A percentile compares a stretch with the other conserved stretches of the same genome.
Conservation (phyloP, 192 early-diverging fungal species). For the Entomortierella chlamydospora region DNA sequence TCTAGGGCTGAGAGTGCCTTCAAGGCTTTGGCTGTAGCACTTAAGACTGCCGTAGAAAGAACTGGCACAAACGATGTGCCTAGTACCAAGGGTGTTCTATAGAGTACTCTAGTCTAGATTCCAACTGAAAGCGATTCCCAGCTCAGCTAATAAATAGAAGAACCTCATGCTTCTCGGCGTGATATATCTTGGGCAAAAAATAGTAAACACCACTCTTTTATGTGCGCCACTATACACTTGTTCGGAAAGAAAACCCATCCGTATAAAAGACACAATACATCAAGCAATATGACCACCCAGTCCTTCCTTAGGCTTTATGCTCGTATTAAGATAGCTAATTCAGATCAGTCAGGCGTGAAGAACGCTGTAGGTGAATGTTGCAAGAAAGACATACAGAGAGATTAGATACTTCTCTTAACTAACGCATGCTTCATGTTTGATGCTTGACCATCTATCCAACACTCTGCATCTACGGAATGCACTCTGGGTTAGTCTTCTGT, state of each 20-base stretch:
- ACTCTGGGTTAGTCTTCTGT: too few species aligned
- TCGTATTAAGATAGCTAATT: neutral
- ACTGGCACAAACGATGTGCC: slow-evolving; percentile 93
- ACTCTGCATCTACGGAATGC: too few species aligned
- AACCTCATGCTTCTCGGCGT: too few species aligned
- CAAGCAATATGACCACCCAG: neutral
- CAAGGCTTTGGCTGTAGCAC: slow-evolving; percentile 96
- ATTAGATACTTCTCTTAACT: too few species aligned
- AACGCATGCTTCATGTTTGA: too few species aligned
- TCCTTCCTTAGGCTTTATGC: slow-evolving; percentile 6
- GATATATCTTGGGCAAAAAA: too few species aligned
- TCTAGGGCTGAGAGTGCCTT: slow-evolving; percentile 93
- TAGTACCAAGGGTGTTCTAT: slow-evolving; percentile 93
- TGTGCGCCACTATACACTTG: too few species aligned
- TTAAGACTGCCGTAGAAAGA: slow-evolving; percentile 85
- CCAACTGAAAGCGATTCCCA: neutral
- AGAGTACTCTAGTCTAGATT: neutral
- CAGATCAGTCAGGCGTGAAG: slow-evolving; percentile 12
- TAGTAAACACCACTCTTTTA: too few species aligned
- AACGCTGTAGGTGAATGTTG: slow-evolving; percentile 19
- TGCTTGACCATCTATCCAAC: too few species aligned
- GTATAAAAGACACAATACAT: neutral
- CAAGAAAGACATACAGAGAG: too few species aligned
- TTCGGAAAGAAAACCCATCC: too few species aligned
- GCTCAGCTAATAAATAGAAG: too few species aligned